Evolutionary conservation across 495 filamentous ascomycete genomes (phyloP).

Genomic region (Penicillium steckii): DNA sequence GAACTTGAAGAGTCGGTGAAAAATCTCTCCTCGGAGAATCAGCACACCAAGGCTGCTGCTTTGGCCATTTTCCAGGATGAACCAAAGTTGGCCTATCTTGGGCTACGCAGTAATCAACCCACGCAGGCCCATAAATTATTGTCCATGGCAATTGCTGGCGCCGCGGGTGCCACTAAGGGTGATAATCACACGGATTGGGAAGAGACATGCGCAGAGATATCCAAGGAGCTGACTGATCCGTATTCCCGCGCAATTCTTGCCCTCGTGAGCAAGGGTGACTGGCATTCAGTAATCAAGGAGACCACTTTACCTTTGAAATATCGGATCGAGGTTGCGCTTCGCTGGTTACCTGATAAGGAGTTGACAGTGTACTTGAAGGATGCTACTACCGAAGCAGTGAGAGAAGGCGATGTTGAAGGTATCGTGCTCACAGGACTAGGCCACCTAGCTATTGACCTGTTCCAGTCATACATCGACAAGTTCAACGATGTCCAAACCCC

Average conservation of each 20-base stretch:
- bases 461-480: constrained; percentile 83
- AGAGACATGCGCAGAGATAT: constrained; percentile 58
- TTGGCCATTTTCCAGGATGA: constrained; percentile 73
- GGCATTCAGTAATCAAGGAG: constrained; percentile 80
- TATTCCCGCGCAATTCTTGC: constrained; percentile 90
- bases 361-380: constrained; percentile 69
- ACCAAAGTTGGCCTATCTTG: constrained; percentile 51
- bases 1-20: constrained; percentile 63
- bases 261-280: constrained; percentile 85
- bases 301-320: constrained; percentile 79
- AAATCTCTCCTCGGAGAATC: constrained; percentile 53
- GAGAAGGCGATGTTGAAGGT: constrained; percentile 81
- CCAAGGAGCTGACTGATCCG: constrained; percentile 69
- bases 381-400: constrained; percentile 60
- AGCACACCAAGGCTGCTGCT: constrained; percentile 80
- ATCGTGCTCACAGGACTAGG: constrained; percentile 82
- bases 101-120: constrained; percentile 42
- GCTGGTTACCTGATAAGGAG: constrained; percentile 76
- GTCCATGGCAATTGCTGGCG: constrained; percentile 54
- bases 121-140: constrained; percentile 50
- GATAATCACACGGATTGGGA: constrained; percentile 55
- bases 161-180: constrained; percentile 52
- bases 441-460: constrained; percentile 75
- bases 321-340: constrained; percentile 80
- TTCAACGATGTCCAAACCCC: constrained; percentile 89